These are phyloP conservation scores for Annulohypoxylon stygium DNA, from an alignment of 495 filamentous ascomycete genomes.

Conservation along the genomic window DNA sequence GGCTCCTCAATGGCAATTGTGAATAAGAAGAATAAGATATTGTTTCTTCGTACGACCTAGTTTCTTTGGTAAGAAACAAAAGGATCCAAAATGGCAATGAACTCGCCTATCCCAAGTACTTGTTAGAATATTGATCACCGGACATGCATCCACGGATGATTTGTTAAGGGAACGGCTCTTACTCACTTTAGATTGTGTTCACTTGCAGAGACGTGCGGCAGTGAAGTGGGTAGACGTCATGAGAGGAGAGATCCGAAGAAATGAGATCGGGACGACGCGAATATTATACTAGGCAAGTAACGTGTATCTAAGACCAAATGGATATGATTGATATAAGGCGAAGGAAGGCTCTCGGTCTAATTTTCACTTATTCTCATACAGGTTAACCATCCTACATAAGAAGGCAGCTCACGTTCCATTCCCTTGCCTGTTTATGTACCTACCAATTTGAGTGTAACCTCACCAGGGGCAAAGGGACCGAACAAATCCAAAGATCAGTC, in stretches of 20 bases:
- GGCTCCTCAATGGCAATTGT: background rate
- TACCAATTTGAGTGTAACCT: conserved; percentile 29
- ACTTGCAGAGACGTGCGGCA: background rate
- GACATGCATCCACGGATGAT: background rate
- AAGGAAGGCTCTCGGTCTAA: conserved; percentile 16
- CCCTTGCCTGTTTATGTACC: conserved; percentile 12
- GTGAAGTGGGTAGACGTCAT: background rate
- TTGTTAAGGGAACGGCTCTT: background rate
- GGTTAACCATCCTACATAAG: conserved; percentile 7
- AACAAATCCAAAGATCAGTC: conserved; percentile 12
- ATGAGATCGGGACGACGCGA: background rate
- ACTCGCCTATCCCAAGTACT: background rate
- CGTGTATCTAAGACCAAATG: background rate
- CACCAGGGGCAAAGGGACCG: conserved; percentile 5
- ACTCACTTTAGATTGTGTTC: conserved; percentile 4
- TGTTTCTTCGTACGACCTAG: conserved; percentile 2
- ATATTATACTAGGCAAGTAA: background rate
- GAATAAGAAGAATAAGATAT: conserved; percentile 15
- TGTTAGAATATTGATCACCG: conserved; percentile 5
- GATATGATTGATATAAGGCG: background rate
- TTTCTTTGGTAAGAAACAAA: conserved; percentile 15
- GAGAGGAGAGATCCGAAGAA: background rate
- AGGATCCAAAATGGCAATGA: conserved; percentile 1
- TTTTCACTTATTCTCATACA: conserved; percentile 29
- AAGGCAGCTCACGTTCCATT: conserved; percentile 19